Evolutionary conservation across 768 basidiomycete genomes (phyloP), one percentile per base, ranked within the genome.

Genomic region (Kockovaella imperatae): DNA sequence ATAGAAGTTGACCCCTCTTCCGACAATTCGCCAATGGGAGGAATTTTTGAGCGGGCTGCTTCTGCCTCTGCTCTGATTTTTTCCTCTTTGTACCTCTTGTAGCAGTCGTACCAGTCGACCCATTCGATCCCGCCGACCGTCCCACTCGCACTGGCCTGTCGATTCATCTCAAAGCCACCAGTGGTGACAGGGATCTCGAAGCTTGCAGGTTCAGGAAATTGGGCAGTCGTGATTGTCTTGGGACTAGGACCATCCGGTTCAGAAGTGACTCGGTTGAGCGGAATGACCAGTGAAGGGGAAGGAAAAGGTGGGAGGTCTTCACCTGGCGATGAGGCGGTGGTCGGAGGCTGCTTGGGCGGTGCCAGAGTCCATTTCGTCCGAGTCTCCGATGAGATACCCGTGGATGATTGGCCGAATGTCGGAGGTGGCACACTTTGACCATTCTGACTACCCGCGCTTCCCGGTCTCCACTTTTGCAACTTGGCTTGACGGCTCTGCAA

Each of bases 31-130:
- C 35, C 54, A 2, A 32, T 11, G 8, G 31, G 41, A 7, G 28
- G 17, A 4, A 30, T 1, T 20, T 26, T 25, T 30, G 23, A n/a
- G 7, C 43, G 17, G 31, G 26, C 40, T 3, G 43, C 46, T 30
- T 18, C 39, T 2, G 53, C 42, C 43, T 74, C 74, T 1, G 72
- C 67, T 17, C 66, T 42, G 18, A 74, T 67, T 53, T 74, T 74
- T 28, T 69, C 73, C 41, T 73, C 71, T 53, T 74, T 74, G 63
- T 67, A 64, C 52, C 64, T 56, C 40, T 73, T 67, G 57, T 74
- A 74, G 56, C 72, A 71, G 56, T 74, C 74, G 46, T 73, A 54
- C 73, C 74, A 75, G 45, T 75, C 74, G 23, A 75, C 71, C 74
- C 74, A 75, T 47, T 74, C 73, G 46, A 74, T 71, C 17, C 69